These are phyloP conservation scores for Geotrichum cucujoidarum DNA, from an alignment of 1,139 yeast genomes.

Conservation along the genomic window DNA sequence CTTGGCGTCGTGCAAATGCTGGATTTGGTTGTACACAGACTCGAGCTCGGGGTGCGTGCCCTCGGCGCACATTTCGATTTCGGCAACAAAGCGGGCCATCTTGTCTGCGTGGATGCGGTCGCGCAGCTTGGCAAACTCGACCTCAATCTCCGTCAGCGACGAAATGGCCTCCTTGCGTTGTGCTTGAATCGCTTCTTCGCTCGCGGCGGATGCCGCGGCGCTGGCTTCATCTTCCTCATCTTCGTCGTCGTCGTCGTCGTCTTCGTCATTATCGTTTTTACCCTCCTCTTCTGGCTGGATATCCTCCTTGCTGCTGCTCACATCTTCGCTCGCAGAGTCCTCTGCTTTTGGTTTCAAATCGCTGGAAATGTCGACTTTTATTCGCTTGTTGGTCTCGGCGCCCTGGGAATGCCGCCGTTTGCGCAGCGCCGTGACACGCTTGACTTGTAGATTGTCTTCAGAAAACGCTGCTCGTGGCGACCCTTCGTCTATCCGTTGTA, in stretches of 20 bases:
- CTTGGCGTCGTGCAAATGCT: slow-evolving; percentile 64
- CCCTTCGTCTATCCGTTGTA: slow-evolving; percentile 5
- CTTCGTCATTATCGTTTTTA: no score
- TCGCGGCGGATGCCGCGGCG: no score
- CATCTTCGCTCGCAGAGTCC: slow-evolving; percentile 16
- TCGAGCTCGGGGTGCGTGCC: slow-evolving; percentile 88
- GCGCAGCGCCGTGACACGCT: slow-evolving; percentile 13
- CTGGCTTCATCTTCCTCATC: slow-evolving; percentile 21
- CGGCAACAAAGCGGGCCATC: slow-evolving; percentile 68
- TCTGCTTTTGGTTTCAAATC: slow-evolving; percentile 22
- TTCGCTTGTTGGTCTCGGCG: slow-evolving; percentile 8
- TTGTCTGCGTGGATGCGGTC: slow-evolving; percentile 56
- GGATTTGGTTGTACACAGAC: slow-evolving; percentile 62
- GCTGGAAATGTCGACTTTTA: slow-evolving; percentile 6
- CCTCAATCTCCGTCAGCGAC: slow-evolving; percentile 70
- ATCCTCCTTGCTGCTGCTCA: not conserved
- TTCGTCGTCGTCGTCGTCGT: slow-evolving; percentile 27
- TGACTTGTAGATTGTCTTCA: not conserved
- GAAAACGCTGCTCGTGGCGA: not conserved
- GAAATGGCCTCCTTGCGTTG: slow-evolving; percentile 58
- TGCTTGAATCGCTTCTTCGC: slow-evolving; percentile 44
- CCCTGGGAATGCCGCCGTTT: slow-evolving; percentile 14
- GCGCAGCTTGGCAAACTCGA: slow-evolving; percentile 77
- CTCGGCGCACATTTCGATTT: slow-evolving; percentile 76
- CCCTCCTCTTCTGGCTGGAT: no score